A percentile compares a stretch with the other conserved stretches of the same genome.
phyloP scores from a whole-genome alignment of 805 yeast species.

The Candida ficus region DNA sequence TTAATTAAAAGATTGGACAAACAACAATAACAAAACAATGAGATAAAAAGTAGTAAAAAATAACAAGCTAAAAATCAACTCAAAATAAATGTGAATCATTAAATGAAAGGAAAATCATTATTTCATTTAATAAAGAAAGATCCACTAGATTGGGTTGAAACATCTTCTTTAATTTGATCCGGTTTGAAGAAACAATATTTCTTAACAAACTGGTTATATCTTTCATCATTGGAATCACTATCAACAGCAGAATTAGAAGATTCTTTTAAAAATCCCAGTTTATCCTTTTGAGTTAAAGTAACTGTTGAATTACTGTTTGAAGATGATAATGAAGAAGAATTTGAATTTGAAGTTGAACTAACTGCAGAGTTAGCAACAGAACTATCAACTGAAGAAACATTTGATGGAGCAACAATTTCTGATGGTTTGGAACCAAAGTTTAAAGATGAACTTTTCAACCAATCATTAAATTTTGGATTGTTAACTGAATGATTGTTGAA shows the following conservation, averaged over 20 bases:
- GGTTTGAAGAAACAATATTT: conserved; percentile 25
- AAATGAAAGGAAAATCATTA: not conserved
- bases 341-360: conserved; percentile 3
- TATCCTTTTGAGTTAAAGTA: not conserved
- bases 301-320: conserved; percentile 3
- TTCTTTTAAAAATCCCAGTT: not conserved
- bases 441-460: conserved; percentile 10
- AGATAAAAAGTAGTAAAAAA: not conserved
- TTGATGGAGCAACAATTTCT: not conserved
- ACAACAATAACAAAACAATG: not conserved
- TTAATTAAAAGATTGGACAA: too few species aligned
- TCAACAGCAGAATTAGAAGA: not conserved
- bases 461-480: conserved; percentile 9
- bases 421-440: conserved; percentile 9
- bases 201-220: conserved; percentile 22
- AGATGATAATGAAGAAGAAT: conserved; percentile 8
- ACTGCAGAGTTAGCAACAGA: too few species aligned
- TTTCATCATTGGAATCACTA: conserved; percentile 4
- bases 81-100: too few species aligned
- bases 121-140: conserved; percentile 1
- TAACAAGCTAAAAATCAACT: too few species aligned
- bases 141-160: not conserved
- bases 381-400: not conserved
- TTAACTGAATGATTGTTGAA: conserved; percentile 15
- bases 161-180: conserved; percentile 11